Percentiles rank a stretch among this genome's conserved stretches.
Evolutionary conservation across 495 filamentous ascomycete species (phyloP).

Genomic region (Emericellopsis terricola): DNA sequence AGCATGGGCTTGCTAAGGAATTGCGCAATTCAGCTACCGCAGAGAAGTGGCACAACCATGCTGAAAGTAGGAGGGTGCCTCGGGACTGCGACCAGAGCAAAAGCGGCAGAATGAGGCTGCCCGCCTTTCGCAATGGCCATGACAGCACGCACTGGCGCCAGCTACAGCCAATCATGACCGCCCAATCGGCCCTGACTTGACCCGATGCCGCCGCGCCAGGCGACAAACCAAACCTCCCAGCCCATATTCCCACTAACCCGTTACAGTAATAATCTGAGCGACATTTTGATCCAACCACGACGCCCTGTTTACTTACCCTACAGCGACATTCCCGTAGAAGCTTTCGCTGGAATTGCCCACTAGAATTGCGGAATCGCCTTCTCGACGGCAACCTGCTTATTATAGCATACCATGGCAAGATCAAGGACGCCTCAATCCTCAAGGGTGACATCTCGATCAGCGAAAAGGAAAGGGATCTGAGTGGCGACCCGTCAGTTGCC

Average conservation of each 20-base stretch:
- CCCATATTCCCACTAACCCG: no score
- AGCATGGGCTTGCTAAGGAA: no score
- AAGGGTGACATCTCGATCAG: background rate
- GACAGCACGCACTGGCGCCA: background rate
- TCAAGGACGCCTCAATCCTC: background rate
- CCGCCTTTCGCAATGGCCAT: background rate
- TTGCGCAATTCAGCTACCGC: no score
- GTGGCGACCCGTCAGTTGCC: background rate
- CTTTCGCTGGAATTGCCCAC: conserved; percentile 40
- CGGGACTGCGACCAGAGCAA: no score
- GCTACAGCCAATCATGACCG: no score
- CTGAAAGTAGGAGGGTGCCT: no score
- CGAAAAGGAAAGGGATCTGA: background rate
- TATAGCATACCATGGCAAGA: no score
- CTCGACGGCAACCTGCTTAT: no score
- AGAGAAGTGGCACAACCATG: no score
- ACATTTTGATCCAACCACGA: background rate
- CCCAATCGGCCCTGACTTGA: no score
- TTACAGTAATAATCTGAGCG: no score
- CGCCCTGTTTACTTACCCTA: conserved; percentile 6
- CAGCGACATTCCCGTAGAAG: conserved; percentile 33
- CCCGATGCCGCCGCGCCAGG: background rate
- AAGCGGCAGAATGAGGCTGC: background rate
- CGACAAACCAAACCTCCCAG: no score
- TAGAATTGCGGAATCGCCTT: conserved; percentile 40